Evolutionary conservation across 805 yeast genomes (phyloP).

Genomic region (Candida railenensis): DNA sequence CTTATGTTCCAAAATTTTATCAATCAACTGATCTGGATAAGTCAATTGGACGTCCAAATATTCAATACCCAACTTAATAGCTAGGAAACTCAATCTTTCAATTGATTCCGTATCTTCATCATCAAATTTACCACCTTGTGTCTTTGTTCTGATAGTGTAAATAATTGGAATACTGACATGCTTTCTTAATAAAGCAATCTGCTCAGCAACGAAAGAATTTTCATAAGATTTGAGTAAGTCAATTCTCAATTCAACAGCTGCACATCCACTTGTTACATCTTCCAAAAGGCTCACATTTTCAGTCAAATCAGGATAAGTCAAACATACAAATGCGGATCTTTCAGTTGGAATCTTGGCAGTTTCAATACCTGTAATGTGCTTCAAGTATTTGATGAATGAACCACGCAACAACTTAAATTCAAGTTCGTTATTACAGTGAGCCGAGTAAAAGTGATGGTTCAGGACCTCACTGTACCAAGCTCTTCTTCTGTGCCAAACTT

Average conservation of each 20-base stretch:
- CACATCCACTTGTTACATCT: constrained; percentile 62
- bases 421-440: constrained; percentile 57
- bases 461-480: constrained; percentile 78
- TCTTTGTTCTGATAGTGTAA: constrained; percentile 71
- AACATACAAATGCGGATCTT: constrained; percentile 69
- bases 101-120: constrained; percentile 52
- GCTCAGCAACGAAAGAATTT: constrained; percentile 63
- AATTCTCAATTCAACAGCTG: constrained; percentile 82
- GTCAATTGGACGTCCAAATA: constrained; percentile 79
- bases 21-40: constrained; percentile 55
- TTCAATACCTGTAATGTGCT: constrained; percentile 58
- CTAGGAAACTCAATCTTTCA: constrained; percentile 53
- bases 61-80: constrained; percentile 75
- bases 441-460: constrained; percentile 72
- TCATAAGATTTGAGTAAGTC: constrained; percentile 59
- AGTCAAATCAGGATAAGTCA: constrained; percentile 64
- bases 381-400: constrained; percentile 58
- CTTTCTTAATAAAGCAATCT: constrained; percentile 67
- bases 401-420: constrained; percentile 58
- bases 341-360: constrained; percentile 36
- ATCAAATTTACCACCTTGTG: constrained; percentile 83
- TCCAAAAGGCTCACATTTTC: constrained; percentile 46
- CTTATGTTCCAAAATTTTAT: constrained; percentile 49
- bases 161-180: constrained; percentile 70
- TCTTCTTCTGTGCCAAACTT: constrained; percentile 84